phyloP scores from a whole-genome alignment of 352 stramenopile genomes.

The Globisporangium takayamanum region DNA sequence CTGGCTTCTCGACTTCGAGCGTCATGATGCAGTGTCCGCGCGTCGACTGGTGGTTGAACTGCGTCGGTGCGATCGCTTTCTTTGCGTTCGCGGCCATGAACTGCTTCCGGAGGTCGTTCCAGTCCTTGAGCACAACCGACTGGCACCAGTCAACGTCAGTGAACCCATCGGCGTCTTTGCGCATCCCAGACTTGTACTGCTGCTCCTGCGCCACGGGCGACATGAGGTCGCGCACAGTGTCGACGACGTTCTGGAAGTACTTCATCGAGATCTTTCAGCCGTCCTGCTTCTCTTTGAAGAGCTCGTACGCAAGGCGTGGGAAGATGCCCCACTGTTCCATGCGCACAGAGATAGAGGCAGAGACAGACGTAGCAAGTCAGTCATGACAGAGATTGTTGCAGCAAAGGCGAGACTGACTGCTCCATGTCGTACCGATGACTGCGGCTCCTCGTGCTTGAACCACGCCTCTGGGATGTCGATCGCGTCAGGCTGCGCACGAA shows the following conservation, averaged over 20 bases:
- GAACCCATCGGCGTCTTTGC: slow-evolving; percentile 91
- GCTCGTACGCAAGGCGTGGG: slow-evolving; percentile 88
- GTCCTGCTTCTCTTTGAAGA: slow-evolving; percentile 93
- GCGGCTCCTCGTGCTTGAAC: slow-evolving; percentile 90
- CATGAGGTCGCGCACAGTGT: slow-evolving; percentile 94
- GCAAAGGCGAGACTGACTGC: not conserved
- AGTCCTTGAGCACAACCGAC: slow-evolving; percentile 89
- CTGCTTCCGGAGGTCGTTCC: slow-evolving; percentile 88
- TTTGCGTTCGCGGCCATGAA: slow-evolving; percentile 90
- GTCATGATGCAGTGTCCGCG: slow-evolving; percentile 95
- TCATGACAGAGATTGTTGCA: not conserved
- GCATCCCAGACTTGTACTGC: slow-evolving; percentile 94
- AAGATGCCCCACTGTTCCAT: slow-evolving; percentile 85
- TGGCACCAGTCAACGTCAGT: slow-evolving; percentile 95
- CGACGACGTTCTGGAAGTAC: slow-evolving; percentile 96
- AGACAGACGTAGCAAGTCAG: not conserved
- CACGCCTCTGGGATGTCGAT: slow-evolving; percentile 91
- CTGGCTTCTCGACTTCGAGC: slow-evolving; percentile 91
- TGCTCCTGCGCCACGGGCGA: slow-evolving; percentile 90
- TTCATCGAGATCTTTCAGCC: slow-evolving; percentile 97
- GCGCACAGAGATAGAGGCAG: not conserved
- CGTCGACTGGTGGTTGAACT: slow-evolving; percentile 94
- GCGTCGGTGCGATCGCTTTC: slow-evolving; percentile 91
- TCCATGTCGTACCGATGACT: slow-evolving; percentile 40
- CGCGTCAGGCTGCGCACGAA: slow-evolving; percentile 61